These are phyloP conservation scores for Talaromyces proteolyticus DNA, from an alignment of 495 filamentous ascomycete genomes.

Conservation along the genomic window DNA sequence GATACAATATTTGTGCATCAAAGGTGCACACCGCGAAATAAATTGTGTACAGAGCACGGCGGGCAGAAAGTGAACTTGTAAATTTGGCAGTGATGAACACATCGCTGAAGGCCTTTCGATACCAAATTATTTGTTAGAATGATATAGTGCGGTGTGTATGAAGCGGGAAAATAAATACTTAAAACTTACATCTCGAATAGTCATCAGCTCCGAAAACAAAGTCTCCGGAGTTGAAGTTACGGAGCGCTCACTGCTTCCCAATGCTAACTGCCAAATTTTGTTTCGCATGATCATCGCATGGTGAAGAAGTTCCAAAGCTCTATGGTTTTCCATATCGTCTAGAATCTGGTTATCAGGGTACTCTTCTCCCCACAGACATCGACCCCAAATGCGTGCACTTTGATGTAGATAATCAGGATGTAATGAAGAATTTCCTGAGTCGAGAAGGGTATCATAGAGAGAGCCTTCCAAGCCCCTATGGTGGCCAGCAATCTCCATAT, in stretches of 20 bases:
- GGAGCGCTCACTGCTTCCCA: conserved; percentile 22
- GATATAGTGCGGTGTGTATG: too few relatives aligned
- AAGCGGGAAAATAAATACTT: conserved; percentile 8
- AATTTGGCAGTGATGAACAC: conserved; percentile 39
- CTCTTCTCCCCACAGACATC: conserved; percentile 36
- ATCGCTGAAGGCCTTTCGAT: conserved; percentile 28
- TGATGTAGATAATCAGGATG: conserved; percentile 34
- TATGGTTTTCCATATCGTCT: conserved; percentile 45
- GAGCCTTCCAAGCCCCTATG: conserved; percentile 31
- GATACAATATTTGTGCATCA: conserved; percentile 35
- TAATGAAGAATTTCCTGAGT: conserved; percentile 28
- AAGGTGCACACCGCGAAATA: conserved; percentile 41
- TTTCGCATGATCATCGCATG: conserved; percentile 27
- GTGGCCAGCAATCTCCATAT: conserved; percentile 30
- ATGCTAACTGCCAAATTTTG: conserved; percentile 30
- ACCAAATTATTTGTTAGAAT: too few relatives aligned
- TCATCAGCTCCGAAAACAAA: conserved; percentile 25
- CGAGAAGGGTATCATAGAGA: conserved; percentile 28
- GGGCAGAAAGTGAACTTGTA: conserved; percentile 22
- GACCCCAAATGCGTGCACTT: conserved; percentile 35
- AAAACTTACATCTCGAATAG: conserved; percentile 25
- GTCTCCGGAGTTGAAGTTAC: conserved; percentile 20
- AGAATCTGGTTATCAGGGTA: conserved; percentile 41
- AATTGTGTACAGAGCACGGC: conserved; percentile 40
- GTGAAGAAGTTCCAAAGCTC: conserved; percentile 33